A percentile compares a stretch with the other conserved stretches of the same genome.
Conservation (phyloP, 2,329 filamentous ascomycete genomes). For the Pseudogymnoascus sp. region DNA sequence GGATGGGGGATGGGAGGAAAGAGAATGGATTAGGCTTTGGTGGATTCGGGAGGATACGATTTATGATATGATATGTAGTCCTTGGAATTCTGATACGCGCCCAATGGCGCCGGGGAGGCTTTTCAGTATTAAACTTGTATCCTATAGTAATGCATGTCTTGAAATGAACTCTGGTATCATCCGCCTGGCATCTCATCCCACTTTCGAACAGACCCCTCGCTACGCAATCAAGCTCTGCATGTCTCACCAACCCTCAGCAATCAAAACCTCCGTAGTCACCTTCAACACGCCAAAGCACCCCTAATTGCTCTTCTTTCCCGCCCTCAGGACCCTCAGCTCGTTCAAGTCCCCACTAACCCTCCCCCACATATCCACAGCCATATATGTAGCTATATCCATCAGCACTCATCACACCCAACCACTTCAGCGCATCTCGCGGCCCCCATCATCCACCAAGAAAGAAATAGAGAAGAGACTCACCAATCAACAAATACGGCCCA, state of each 20-base stretch:
- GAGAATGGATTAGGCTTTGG: not conserved
- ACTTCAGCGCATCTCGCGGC: not conserved
- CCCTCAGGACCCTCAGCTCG: not conserved
- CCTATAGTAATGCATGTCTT: not conserved
- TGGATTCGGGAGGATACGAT: not conserved
- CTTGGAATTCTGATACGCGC: not conserved
- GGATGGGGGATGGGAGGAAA: slow-evolving; percentile 21
- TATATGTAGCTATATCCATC: slow-evolving; percentile 29
- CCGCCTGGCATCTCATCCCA: not conserved
- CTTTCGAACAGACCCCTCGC: not conserved
- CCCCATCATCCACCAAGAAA: not conserved
- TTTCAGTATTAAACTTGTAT: slow-evolving; percentile 4
- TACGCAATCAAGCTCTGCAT: not conserved
- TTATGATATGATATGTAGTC: slow-evolving; percentile 6
- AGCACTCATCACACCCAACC: not conserved
- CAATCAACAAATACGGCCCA: slow-evolving; percentile 47
- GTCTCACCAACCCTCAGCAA: not conserved
- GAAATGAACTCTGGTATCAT: not conserved
- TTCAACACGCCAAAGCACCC: not conserved
- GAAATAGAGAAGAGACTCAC: slow-evolving; percentile 32
- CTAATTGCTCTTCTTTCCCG: slow-evolving; percentile 3
- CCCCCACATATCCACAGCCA: slow-evolving; percentile 35
- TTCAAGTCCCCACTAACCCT: slow-evolving; percentile 20
- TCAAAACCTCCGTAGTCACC: not conserved
- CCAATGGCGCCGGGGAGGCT: not conserved